These are phyloP conservation scores for Candida vaughaniae DNA, from an alignment of 805 yeast genomes.

Conservation along the genomic window DNA sequence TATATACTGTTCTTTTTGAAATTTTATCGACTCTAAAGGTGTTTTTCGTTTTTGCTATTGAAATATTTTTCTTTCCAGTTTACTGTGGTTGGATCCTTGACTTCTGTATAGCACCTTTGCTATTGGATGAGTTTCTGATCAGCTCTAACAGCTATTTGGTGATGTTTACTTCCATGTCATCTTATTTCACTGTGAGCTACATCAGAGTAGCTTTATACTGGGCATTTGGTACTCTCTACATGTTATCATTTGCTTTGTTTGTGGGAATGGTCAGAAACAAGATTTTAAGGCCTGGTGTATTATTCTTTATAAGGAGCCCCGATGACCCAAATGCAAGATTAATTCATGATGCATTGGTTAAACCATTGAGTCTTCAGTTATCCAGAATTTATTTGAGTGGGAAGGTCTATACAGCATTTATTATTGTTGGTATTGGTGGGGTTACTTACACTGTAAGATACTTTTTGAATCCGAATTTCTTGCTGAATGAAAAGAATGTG, in stretches of 20 bases:
- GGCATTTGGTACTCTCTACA: constrained; percentile 77
- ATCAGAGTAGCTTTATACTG: constrained; percentile 43
- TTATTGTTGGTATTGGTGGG: constrained; percentile 70
- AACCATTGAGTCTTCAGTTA: constrained; percentile 70
- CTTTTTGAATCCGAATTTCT: constrained; percentile 13
- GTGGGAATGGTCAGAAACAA: constrained; percentile 77
- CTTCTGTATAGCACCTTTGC: constrained; percentile 61
- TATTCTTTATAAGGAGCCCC: constrained; percentile 89
- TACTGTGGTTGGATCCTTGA: constrained; percentile 81
- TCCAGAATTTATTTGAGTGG: constrained; percentile 73
- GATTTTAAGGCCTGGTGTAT: constrained; percentile 82
- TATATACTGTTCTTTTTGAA: constrained; percentile 55
- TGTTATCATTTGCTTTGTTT: constrained; percentile 83
- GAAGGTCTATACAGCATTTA: constrained; percentile 69
- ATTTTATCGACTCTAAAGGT: constrained; percentile 69
- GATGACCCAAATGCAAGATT: constrained; percentile 89
- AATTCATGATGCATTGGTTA: constrained; percentile 80
- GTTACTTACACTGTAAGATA: constrained; percentile 50
- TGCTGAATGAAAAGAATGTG: constrained; percentile 14
- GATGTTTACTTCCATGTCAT: constrained; percentile 9
- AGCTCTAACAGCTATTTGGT: constrained; percentile 3
- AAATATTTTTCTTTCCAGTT: constrained; percentile 81
- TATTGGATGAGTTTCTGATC: constrained; percentile 8
- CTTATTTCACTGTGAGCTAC: constrained; percentile 13
- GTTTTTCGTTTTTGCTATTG: constrained; percentile 69